Conservation (phyloP, 495 filamentous ascomycete species). For the Neurospora sp. region DNA sequence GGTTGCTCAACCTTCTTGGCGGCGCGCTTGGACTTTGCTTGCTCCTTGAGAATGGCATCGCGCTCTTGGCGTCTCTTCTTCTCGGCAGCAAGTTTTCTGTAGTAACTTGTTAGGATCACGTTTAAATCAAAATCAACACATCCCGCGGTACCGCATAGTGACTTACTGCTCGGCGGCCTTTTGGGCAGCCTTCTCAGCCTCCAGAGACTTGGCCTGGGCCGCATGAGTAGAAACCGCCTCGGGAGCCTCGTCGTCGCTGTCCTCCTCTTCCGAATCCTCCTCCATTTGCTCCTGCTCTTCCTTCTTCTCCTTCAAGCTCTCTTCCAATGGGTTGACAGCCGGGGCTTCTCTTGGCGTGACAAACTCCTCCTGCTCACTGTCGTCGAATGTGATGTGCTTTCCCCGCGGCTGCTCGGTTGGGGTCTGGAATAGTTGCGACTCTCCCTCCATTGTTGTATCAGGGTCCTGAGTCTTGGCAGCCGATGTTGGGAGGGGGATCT, state of each 20-base stretch:
- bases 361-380: constrained; percentile 23
- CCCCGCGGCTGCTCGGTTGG: constrained; percentile 9
- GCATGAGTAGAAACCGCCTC: constrained; percentile 34
- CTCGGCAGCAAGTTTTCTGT: constrained; percentile 30
- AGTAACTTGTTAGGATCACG: constrained; percentile 1
- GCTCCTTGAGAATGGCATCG: constrained; percentile 34
- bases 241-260: constrained; percentile 33
- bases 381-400: constrained; percentile 22
- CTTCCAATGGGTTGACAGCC: constrained; percentile 15
- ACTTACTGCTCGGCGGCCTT: constrained; percentile 34
- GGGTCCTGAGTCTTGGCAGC: constrained; percentile 1
- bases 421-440: constrained; percentile 18
- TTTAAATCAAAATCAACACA: background rate
- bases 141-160: background rate
- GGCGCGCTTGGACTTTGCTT: constrained; percentile 28
- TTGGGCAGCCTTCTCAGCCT: constrained; percentile 26
- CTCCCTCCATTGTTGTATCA: constrained; percentile 6
- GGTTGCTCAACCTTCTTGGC: background rate
- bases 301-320: background rate
- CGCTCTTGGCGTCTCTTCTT: constrained; percentile 38
- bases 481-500: constrained; percentile 20
- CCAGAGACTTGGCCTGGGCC: constrained; percentile 23
- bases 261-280: constrained; percentile 22
- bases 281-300: constrained; percentile 1
- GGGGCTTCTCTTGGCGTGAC: constrained; percentile 24